These are phyloP conservation scores for Pelargonium fulgidum DNA, from an alignment of 441 rosid genomes.

Conservation along the genomic window DNA sequence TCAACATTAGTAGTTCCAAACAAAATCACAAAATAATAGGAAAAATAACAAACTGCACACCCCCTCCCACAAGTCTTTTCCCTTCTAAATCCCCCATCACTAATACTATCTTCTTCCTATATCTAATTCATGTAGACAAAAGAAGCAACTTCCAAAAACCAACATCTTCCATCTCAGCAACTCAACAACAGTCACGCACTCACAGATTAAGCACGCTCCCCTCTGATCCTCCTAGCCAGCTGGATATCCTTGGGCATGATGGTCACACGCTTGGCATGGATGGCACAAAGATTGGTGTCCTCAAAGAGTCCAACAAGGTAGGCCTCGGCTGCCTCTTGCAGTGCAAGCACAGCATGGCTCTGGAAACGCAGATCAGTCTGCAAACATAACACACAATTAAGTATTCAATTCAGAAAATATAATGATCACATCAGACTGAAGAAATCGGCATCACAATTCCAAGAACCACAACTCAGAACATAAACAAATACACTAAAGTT, in stretches of 20 bases:
- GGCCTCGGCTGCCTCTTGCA: constrained; percentile 46
- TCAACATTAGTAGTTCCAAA: background rate
- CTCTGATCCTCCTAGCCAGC: constrained; percentile 42
- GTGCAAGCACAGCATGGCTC: constrained; percentile 43
- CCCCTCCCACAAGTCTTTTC: background rate
- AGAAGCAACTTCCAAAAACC: background rate
- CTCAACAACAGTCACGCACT: background rate
- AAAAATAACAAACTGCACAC: background rate
- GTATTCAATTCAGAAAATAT: too few relatives aligned
- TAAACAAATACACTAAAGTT: too few relatives aligned
- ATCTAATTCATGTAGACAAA: background rate
- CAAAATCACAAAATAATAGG: background rate
- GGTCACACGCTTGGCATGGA: constrained; percentile 45
- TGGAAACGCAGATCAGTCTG: constrained; percentile 52
- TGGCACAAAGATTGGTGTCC: constrained; percentile 43
- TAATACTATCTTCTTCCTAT: background rate
- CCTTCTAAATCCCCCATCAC: background rate
- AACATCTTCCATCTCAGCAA: too few relatives aligned
- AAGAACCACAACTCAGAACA: too few relatives aligned
- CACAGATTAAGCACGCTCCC: constrained; percentile 36
- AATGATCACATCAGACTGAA: too few relatives aligned
- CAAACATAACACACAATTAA: background rate
- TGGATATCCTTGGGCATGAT: constrained; percentile 47
- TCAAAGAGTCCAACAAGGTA: constrained; percentile 44
- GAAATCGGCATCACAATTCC: too few relatives aligned